phyloP scores from a whole-genome alignment of 2,329 filamentous ascomycete species.

The Xylariaceae sp. region DNA sequence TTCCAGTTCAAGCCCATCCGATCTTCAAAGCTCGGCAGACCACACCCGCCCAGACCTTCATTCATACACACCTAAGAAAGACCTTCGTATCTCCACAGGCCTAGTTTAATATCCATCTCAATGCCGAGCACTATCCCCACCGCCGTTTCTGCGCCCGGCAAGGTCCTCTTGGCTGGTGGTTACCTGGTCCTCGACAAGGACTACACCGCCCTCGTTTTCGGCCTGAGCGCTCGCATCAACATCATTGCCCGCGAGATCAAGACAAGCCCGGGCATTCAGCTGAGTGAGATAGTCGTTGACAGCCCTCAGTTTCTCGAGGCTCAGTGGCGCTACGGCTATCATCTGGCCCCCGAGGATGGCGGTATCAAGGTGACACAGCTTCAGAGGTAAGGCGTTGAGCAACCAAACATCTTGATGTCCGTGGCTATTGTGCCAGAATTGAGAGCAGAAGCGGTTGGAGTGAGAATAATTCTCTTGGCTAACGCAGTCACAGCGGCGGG shows the following conservation, averaged over 20 bases:
- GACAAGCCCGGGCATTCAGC: conserved; percentile 57
- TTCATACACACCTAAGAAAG: not conserved
- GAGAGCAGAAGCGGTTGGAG: not conserved
- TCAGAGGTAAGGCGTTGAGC: conserved; percentile 57
- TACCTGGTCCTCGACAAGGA: conserved; percentile 88
- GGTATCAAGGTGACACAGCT: conserved; percentile 78
- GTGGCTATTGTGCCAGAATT: not conserved
- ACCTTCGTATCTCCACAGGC: not conserved
- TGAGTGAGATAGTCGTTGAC: conserved; percentile 72
- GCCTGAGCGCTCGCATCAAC: conserved; percentile 63
- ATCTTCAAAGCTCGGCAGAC: not conserved
- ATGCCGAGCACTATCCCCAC: conserved; percentile 31
- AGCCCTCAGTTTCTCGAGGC: conserved; percentile 89
- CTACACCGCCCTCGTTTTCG: conserved; percentile 72
- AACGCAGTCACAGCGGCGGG: conserved; percentile 37
- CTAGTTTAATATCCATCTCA: not conserved
- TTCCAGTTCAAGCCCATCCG: not conserved
- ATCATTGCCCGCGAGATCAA: conserved; percentile 54
- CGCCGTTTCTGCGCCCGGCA: conserved; percentile 86
- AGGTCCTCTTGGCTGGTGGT: conserved; percentile 89
- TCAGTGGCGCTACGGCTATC: conserved; percentile 81
- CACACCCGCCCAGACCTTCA: not conserved
- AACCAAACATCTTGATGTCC: not conserved
- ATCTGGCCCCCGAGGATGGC: conserved; percentile 62
- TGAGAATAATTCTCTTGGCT: not conserved